A percentile compares a stretch with the other conserved stretches of the same genome.
These are phyloP conservation scores for Meyerozyma carpophila DNA, from an alignment of 1,139 yeast genomes.

Conservation along the genomic window DNA sequence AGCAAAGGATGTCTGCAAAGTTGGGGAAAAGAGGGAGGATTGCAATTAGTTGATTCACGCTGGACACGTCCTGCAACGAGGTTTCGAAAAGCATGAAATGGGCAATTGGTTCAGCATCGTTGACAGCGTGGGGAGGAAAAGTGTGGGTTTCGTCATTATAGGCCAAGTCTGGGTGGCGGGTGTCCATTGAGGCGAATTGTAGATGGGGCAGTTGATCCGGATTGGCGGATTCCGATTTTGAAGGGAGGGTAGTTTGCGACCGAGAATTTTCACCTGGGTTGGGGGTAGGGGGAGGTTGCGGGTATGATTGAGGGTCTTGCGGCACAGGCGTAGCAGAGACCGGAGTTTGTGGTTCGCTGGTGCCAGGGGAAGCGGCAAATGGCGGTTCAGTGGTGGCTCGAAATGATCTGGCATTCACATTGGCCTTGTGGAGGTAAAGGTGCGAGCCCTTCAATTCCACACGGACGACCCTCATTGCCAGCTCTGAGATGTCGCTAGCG, in stretches of 20 bases:
- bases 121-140: slow-evolving; percentile 11
- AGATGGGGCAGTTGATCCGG: slow-evolving; percentile 13
- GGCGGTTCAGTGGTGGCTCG: slow-evolving; percentile 7
- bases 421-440: slow-evolving; percentile 47
- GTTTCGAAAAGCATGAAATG: slow-evolving; percentile 60
- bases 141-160: slow-evolving; percentile 42
- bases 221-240: not conserved
- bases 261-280: not conserved
- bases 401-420: slow-evolving; percentile 44
- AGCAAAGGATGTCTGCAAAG: slow-evolving; percentile 47
- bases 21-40: slow-evolving; percentile 65
- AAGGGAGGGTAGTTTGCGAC: not conserved
- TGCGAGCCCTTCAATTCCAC: slow-evolving; percentile 65
- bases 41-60: slow-evolving; percentile 43
- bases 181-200: slow-evolving; percentile 26
- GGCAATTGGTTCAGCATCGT: slow-evolving; percentile 61
- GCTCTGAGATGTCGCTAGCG: slow-evolving; percentile 31
- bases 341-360: not conserved
- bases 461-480: slow-evolving; percentile 42
- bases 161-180: slow-evolving; percentile 63
- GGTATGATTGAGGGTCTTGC: slow-evolving; percentile 1
- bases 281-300: slow-evolving; percentile 7
- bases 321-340: slow-evolving; percentile 3
- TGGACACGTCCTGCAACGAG: slow-evolving; percentile 19
- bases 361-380: not conserved